Base-by-base conservation (phyloP, 1,139 yeast species). In the Scheffersomyces insectosa region DNA sequence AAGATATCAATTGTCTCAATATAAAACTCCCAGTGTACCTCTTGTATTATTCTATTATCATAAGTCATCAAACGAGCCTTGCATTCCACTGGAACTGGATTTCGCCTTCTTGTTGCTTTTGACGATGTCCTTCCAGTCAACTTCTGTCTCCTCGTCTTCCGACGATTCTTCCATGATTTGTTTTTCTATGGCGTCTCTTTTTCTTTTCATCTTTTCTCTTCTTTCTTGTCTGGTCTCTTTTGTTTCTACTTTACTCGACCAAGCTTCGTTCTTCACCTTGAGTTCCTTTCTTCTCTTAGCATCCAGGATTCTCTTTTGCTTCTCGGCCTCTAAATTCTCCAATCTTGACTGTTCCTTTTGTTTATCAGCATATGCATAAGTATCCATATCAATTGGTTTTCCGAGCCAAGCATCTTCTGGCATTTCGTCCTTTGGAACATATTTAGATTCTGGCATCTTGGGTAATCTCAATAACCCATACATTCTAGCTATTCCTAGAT, bases 91-190 rank as follows among this genome's bases (percentile, higher is more conserved):
- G 28, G 45, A 50, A 23, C 56, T 52, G 43, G 63, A 65, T 55
- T 79, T 80, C 47, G 70, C 73, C 63, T 76, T 82, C 60, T 88
- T 89, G 50, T 75, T 82, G 40, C 76, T 77, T 50, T 81, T 71
- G 1, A 91, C 85, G 35, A 85, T 59, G 36, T 88, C 95, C 66
- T 93, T 93, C 99, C 99, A 93, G 64, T 93, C 99, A 28, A 71
- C 78, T 44, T 73, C 77, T 1, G 72, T 66, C 30, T 81, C 86
- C 16, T 82, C 82, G 28, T 77, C 85, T 23, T 70, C 76, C 3
- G 75, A 57, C 45, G 73, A 50, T 36, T 74, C 79, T 43, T 75
- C 72, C 67, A 68, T 70, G 42, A 78, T 65, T 63, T 72, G 80
- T 59, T 69, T 78, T 60, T 82, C 88, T 33, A 80, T 77, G 6